These are phyloP conservation scores for Carnegiea gigantea DNA, from an alignment of 179 eudicot genomes.

Conservation along the genomic window DNA sequence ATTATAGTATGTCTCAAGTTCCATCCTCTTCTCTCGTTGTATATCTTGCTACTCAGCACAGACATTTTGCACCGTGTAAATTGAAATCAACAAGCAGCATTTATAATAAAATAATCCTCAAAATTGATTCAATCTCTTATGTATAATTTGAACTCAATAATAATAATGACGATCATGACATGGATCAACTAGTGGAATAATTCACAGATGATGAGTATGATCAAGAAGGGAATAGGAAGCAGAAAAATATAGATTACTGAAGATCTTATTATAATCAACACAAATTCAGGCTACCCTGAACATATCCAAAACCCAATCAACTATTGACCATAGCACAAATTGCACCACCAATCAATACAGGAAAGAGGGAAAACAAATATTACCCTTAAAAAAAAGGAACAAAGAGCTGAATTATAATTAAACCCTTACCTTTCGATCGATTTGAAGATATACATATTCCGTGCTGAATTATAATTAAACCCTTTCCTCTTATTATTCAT, in stretches of 20 bases:
- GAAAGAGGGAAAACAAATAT: background rate
- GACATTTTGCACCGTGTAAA: background rate
- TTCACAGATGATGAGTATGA: background rate
- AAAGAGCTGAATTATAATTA: background rate
- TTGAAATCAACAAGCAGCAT: background rate
- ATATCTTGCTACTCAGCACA: too few species aligned
- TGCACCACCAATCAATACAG: constrained; percentile 2
- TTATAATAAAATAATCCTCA: too few species aligned
- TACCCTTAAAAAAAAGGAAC: background rate
- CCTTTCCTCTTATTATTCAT: background rate
- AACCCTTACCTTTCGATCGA: constrained; percentile 6
- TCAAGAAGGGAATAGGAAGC: too few species aligned
- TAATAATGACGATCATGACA: too few species aligned
- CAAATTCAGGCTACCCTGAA: background rate
- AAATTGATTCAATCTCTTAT: too few species aligned
- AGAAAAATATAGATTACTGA: too few species aligned
- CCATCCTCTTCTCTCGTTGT: background rate
- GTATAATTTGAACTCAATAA: background rate
- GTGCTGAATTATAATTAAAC: background rate
- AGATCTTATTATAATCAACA: background rate
- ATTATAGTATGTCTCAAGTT: background rate
- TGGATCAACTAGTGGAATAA: too few species aligned
- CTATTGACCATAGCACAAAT: background rate
- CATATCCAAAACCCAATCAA: background rate
- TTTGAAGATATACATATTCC: constrained; percentile 4